Base-by-base conservation (phyloP, 2,329 filamentous ascomycete genomes). In the Penicillium sp. region DNA sequence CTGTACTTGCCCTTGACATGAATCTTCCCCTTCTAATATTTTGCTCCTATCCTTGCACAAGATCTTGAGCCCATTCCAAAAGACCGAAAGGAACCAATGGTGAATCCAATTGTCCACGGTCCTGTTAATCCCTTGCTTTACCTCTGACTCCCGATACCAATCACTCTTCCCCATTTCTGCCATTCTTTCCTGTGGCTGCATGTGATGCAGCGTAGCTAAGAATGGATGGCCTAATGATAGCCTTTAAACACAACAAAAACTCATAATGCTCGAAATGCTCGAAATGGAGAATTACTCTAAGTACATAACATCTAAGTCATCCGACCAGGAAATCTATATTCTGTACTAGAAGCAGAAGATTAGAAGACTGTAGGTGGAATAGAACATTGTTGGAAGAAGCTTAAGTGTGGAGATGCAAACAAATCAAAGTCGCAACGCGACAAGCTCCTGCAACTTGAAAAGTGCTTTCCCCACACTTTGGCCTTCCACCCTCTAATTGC, bases 21-120 rank as follows among this genome's bases (percentile, higher is more conserved):
- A 45, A 53, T 57, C 56, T 57, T 56, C 58, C 33, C 14, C 55
- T 55, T 55, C 53, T 61, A 60, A 65, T 62, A 59, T 48, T 37
- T 51, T 55, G 47, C 48, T 52, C 52, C 44, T 41, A 45, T 22
- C 27, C 50, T 52, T 35, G 42, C 53, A 48, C 37, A 22, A 29
- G 25, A 51, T 22, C 25, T 33, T 29, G 49, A 48, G 53, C 18
- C n/a, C 35, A n/a, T 11, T 37, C 20, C 27, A 18, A 27, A 45
- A 49, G 51, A 61, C 12, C 12, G 14, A 53, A 52, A 61, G 51
- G 59, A 49, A 55, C 46, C 42, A 49, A 47, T 43, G 29, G 20
- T 40, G 29, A 49, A 53, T 53, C 18, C 44, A 57, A 51, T 42
- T 52, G 31, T 51, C 54, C 48, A 41, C 51, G 25, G 22, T 43